phyloP scores from a whole-genome alignment of 2,329 filamentous ascomycete genomes.

The Fusarium lyarnte region DNA sequence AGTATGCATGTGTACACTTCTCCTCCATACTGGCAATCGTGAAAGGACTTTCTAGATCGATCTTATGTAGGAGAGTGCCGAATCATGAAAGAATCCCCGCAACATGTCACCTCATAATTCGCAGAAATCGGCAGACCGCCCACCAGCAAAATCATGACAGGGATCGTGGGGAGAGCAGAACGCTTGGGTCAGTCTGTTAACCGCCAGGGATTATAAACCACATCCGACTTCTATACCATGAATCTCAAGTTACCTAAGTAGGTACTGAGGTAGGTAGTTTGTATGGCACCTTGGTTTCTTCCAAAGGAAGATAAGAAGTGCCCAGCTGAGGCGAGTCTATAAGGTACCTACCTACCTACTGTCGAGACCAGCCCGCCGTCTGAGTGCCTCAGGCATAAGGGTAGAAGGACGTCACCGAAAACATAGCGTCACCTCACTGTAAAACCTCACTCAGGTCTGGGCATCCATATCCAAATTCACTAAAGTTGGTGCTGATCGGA shows the following conservation, averaged over 20 bases:
- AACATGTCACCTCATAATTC: constrained; percentile 42
- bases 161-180: constrained; percentile 16
- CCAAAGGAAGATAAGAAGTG: neutral
- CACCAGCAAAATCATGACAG: constrained; percentile 24
- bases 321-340: neutral
- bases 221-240: neutral
- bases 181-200: neutral
- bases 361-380: constrained; percentile 1
- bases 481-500: constrained; percentile 34
- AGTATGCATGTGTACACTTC: neutral
- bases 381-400: constrained; percentile 23
- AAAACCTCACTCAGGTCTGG: neutral
- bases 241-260: neutral
- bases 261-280: neutral
- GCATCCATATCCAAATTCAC: constrained; percentile 4
- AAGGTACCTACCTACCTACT: neutral
- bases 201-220: neutral
- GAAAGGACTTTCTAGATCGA: constrained; percentile 11
- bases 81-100: constrained; percentile 30
- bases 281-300: no score
- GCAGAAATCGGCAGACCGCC: constrained; percentile 40
- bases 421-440: constrained; percentile 11
- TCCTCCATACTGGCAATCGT: neutral
- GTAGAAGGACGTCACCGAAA: constrained; percentile 3
- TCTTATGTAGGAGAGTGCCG: constrained; percentile 17